phyloP scores from a whole-genome alignment of 306 rosid genomes.

The Hippophae rhamnoides region DNA sequence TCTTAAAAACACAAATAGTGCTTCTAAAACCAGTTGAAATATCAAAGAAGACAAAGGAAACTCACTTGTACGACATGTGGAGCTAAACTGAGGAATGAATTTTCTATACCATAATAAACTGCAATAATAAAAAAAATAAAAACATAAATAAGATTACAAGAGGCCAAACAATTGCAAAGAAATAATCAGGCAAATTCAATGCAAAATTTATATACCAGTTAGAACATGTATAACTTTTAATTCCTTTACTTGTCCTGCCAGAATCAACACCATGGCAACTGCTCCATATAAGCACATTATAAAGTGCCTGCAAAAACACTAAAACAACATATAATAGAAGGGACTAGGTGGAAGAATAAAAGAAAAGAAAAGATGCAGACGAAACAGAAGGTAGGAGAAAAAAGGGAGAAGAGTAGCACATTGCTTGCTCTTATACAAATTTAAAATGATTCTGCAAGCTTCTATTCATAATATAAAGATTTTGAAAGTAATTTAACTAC shows the following conservation, averaged over 20 bases:
- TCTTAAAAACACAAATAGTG: neutral
- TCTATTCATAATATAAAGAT: no score
- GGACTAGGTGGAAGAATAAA: neutral
- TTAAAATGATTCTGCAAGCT: neutral
- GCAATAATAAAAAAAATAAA: conserved; percentile 20
- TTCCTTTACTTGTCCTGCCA: conserved; percentile 73
- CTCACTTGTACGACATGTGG: conserved; percentile 80
- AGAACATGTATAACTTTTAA: conserved; percentile 52
- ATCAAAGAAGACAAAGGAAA: conserved; percentile 1
- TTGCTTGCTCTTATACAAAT: conserved; percentile 7
- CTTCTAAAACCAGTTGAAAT: neutral
- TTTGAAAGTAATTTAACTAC: no score
- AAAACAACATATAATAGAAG: conserved; percentile 21
- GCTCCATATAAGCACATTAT: conserved; percentile 77
- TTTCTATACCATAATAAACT: conserved; percentile 79
- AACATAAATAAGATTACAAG: conserved; percentile 17
- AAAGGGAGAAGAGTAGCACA: neutral
- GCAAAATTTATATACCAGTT: conserved; percentile 46
- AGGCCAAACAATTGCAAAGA: conserved; percentile 8
- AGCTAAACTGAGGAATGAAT: conserved; percentile 53
- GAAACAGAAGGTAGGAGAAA: no score
- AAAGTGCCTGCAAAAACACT: conserved; percentile 67
- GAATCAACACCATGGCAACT: conserved; percentile 50
- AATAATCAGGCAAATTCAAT: neutral
- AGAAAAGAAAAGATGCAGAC: no score